Base-by-base conservation (phyloP, 2,329 filamentous ascomycete genomes). In the Amphichorda felina region DNA sequence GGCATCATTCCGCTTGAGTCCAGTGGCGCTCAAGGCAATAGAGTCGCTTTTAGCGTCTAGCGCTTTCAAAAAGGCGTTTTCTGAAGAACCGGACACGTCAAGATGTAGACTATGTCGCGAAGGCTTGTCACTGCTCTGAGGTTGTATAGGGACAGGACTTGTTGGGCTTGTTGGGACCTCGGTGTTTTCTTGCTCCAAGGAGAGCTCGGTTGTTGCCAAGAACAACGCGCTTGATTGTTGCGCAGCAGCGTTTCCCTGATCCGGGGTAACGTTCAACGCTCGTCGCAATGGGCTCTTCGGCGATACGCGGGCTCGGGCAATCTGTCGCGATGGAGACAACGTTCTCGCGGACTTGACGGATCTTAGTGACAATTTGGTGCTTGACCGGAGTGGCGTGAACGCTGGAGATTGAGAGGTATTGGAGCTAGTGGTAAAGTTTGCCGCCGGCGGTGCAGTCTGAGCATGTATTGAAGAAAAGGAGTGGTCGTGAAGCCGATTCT, bases 1-100 rank as follows among this genome's bases (percentile, higher is more conserved):
- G 30, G 83, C 81, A 61, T 96, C 89, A 51, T 82, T 89, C 47
- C 91, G 79, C 68, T 96, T 95, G 46, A 96, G 63, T 5, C 89
- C 88, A 53, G 89, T 94, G 5, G 81, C 78, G 24, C 47, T 51
- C 25, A 51, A 44, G 33, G 49, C 43, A 36, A 46, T 48, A 37
- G 41, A 41, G 21, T 59, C 53, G 34, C 37, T 45, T 33, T 57
- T 62, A 14, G 54, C 54, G 35, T 75, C 71, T 13, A 66, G 50
- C n/a, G 72, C 54, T 43, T 69, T 69, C 30, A 71, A 56, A 22
- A 70, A 56, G 11, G 62, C 57, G 40, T 64, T 60, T 42, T 70
- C 66, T 4, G 69, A 64, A 17, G 70, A 63, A 22, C 66, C 69
- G 3, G 69, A 64, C 30, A 69, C 58, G 48, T 79, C 75, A 24